A percentile compares a stretch with the other conserved stretches of the same genome.
phyloP scores from a whole-genome alignment of 345 rosid genomes.

The Erodium maritimum region DNA sequence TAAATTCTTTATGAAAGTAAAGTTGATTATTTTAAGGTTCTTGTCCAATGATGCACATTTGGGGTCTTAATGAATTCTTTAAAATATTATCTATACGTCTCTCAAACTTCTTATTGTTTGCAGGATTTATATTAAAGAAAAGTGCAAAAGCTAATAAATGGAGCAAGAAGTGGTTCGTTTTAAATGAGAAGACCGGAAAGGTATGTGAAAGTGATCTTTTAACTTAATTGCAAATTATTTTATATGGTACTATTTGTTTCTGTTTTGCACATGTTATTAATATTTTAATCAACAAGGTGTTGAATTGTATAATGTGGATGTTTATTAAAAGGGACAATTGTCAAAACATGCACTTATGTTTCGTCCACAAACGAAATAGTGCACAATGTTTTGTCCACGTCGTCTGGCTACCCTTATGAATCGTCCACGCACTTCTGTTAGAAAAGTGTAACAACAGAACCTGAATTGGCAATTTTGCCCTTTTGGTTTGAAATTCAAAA shows the following conservation, averaged over 20 bases:
- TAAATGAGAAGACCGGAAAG: conserved; percentile 92
- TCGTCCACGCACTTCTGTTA: too few relatives aligned
- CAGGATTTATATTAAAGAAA: conserved; percentile 80
- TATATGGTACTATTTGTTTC: background rate
- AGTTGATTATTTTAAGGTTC: background rate
- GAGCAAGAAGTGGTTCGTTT: conserved; percentile 90
- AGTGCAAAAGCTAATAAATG: conserved; percentile 85
- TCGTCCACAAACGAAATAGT: too few relatives aligned
- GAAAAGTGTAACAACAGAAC: too few relatives aligned
- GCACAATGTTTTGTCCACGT: too few relatives aligned
- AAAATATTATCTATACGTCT: background rate
- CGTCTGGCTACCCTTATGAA: too few relatives aligned
- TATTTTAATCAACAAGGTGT: background rate
- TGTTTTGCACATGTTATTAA: background rate
- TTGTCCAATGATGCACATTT: too few relatives aligned
- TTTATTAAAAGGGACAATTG: too few relatives aligned
- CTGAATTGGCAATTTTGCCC: too few relatives aligned
- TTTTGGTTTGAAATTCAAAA: too few relatives aligned
- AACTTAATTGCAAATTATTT: background rate
- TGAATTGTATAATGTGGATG: background rate
- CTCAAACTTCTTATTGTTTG: background rate
- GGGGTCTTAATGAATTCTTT: too few relatives aligned
- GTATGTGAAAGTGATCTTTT: conserved; percentile 19
- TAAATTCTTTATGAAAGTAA: background rate
- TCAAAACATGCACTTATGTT: too few relatives aligned